Evolutionary conservation across 1,139 yeast genomes (phyloP).

Genomic region (Taphrina wiesneri): DNA sequence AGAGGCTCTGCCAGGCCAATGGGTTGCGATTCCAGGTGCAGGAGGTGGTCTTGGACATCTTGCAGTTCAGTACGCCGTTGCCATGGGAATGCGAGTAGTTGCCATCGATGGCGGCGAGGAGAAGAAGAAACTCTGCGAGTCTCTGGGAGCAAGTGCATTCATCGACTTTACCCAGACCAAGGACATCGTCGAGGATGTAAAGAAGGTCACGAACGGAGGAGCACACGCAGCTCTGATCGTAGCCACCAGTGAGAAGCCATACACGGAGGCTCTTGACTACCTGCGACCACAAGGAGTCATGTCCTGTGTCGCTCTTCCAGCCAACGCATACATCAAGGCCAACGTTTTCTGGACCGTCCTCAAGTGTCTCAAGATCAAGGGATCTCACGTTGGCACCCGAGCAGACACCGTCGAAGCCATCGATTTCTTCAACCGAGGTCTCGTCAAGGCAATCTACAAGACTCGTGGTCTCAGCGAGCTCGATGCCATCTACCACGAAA

Average conservation of each 20-base stretch:
- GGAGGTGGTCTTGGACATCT: slow-evolving; percentile 83
- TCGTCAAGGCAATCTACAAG: slow-evolving; percentile 66
- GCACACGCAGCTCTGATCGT: slow-evolving; percentile 32
- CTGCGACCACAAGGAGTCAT: slow-evolving; percentile 32
- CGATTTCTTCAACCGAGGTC: slow-evolving; percentile 67
- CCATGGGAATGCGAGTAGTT: slow-evolving; percentile 75
- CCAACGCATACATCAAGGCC: slow-evolving; percentile 26
- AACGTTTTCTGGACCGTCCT: slow-evolving; percentile 53
- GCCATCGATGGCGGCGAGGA: slow-evolving; percentile 66
- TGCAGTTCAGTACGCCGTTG: slow-evolving; percentile 77
- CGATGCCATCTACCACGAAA: slow-evolving; percentile 60
- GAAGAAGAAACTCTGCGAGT: slow-evolving; percentile 14
- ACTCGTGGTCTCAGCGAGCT: slow-evolving; percentile 65
- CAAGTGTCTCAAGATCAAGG: slow-evolving; percentile 64
- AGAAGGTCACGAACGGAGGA: slow-evolving; percentile 24
- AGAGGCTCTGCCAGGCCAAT: slow-evolving; percentile 65
- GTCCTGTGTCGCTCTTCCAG: slow-evolving; percentile 34
- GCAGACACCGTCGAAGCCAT: slow-evolving; percentile 77
- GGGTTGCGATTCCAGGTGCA: slow-evolving; percentile 82
- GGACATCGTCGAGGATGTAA: slow-evolving; percentile 30
- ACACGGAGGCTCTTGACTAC: slow-evolving; percentile 24
- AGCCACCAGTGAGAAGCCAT: slow-evolving; percentile 31
- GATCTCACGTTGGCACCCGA: slow-evolving; percentile 80
- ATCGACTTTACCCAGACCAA: slow-evolving; percentile 57
- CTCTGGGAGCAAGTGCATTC: slow-evolving; percentile 57